These are phyloP conservation scores for Colletotrichum truncatum DNA, from an alignment of 2,329 filamentous ascomycete species.

Conservation along the genomic window DNA sequence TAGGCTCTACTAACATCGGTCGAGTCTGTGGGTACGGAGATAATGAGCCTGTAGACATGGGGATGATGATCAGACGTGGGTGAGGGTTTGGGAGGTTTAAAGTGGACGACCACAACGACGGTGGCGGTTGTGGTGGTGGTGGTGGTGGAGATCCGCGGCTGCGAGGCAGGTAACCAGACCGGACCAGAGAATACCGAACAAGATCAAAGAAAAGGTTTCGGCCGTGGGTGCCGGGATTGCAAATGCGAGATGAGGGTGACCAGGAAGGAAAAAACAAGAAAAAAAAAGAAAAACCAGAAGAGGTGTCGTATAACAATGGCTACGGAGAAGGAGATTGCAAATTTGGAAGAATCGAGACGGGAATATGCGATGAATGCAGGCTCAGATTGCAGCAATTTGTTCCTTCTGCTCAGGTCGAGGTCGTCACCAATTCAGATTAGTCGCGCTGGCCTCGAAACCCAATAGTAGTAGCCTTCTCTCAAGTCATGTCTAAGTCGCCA, in stretches of 20 bases:
- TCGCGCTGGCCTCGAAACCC: background rate
- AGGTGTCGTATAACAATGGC: background rate
- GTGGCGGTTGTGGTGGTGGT: background rate
- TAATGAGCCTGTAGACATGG: slow-evolving; percentile 22
- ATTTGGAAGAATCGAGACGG: slow-evolving; percentile 7
- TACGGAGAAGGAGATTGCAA: slow-evolving; percentile 28
- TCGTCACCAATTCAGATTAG: background rate
- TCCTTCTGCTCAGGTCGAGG: too few species aligned
- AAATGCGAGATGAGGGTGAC: background rate
- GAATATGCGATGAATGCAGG: slow-evolving; percentile 17
- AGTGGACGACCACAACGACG: background rate
- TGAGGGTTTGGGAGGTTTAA: slow-evolving; percentile 6
- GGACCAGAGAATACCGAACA: background rate
- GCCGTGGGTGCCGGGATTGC: background rate
- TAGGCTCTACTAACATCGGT: background rate
- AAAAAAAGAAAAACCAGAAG: background rate
- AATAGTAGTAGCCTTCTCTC: background rate
- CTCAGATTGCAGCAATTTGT: background rate
- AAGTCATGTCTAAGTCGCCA: background rate
- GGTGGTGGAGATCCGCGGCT: slow-evolving; percentile 4
- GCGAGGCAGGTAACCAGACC: slow-evolving; percentile 3
- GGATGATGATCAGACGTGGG: slow-evolving; percentile 24
- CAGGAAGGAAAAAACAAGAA: too few species aligned
- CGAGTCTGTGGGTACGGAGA: slow-evolving; percentile 20
- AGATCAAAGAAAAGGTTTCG: background rate